phyloP scores from a whole-genome alignment of 495 filamentous ascomycete species.

The Hyaloscypha hepaticicola region DNA sequence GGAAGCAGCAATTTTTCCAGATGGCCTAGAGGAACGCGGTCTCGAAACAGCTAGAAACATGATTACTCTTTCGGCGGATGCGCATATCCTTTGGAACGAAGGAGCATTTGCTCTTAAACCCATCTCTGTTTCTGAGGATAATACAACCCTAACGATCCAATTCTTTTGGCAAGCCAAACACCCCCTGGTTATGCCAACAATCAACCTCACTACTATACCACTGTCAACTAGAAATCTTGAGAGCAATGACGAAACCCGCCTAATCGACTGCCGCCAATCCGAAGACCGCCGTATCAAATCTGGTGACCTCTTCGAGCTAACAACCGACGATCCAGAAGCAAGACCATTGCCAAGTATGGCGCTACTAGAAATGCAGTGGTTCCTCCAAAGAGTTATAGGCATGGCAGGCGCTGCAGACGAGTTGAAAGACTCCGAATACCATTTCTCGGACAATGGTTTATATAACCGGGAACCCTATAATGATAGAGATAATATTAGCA shows the following conservation, averaged over 20 bases:
- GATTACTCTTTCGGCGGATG: background rate
- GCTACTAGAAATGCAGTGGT: conserved; percentile 30
- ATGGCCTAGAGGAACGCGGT: background rate
- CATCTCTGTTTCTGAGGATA: conserved; percentile 17
- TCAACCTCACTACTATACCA: background rate
- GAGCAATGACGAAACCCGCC: background rate
- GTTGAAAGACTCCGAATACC: conserved; percentile 11
- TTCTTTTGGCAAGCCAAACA: conserved; percentile 20
- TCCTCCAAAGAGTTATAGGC: conserved; percentile 24
- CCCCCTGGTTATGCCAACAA: background rate
- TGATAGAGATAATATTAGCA: no score
- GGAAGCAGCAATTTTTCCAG: conserved; percentile 23
- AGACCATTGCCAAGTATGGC: conserved; percentile 27
- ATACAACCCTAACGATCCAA: background rate
- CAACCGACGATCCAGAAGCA: conserved; percentile 25
- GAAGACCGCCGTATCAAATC: conserved; percentile 13
- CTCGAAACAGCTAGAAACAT: background rate
- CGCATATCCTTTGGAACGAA: conserved; percentile 14
- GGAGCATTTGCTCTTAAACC: conserved; percentile 28
- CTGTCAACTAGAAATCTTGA: background rate
- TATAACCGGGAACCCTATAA: conserved; percentile 4
- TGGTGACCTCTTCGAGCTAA: conserved; percentile 22
- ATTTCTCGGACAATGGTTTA: conserved; percentile 10
- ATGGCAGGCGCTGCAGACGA: conserved; percentile 31
- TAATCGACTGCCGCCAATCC: conserved; percentile 4